phyloP scores from a whole-genome alignment of 2,329 filamentous ascomycete species.

The Ophiostoma sp. region DNA sequence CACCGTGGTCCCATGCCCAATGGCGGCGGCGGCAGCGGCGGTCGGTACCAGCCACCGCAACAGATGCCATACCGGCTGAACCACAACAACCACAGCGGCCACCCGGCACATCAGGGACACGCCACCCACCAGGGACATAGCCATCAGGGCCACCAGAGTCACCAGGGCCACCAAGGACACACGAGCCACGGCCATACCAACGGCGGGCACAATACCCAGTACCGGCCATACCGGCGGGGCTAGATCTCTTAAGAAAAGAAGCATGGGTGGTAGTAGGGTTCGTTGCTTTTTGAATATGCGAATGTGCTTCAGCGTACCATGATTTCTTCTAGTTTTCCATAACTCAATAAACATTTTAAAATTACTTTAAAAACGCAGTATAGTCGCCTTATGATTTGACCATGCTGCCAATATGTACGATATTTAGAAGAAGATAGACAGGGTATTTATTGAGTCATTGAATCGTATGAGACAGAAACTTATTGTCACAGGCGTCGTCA shows the following conservation, averaged over 20 bases:
- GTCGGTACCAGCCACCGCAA: slow-evolving; percentile 18
- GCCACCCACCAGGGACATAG: background rate
- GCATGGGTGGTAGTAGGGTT: background rate
- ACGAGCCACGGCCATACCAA: background rate
- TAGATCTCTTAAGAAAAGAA: slow-evolving; percentile 1
- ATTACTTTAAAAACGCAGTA: background rate
- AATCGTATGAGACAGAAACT: no score
- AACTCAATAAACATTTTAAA: background rate
- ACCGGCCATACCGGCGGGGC: slow-evolving; percentile 19
- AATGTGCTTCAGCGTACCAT: background rate
- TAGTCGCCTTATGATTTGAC: background rate
- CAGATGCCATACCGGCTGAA: background rate
- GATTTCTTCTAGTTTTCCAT: background rate
- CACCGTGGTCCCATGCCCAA: slow-evolving; percentile 10
- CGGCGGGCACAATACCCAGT: slow-evolving; percentile 8
- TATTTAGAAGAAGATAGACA: background rate
- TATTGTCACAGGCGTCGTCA: background rate
- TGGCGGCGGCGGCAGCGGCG: slow-evolving; percentile 9
- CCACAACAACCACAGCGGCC: background rate
- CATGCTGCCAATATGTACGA: background rate
- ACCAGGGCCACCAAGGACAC: background rate
- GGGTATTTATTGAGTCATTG: background rate
- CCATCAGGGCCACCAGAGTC: background rate
- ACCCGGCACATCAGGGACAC: background rate
- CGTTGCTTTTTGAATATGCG: background rate